Conservation (phyloP, 306 rosid species). For the Aeschynomene evenia region DNA sequence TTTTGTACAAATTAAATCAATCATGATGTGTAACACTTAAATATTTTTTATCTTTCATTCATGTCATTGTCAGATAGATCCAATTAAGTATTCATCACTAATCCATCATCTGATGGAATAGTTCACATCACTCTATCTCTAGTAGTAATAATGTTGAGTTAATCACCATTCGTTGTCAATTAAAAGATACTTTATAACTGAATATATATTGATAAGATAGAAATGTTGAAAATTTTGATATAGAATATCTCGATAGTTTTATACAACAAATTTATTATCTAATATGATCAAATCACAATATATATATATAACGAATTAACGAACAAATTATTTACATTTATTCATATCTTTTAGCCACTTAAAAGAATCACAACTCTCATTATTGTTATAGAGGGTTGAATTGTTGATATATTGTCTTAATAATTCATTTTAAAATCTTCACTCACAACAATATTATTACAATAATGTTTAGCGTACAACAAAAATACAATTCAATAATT, state of each 20-base stretch:
- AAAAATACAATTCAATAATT: no score
- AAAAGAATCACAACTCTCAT: no score
- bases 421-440: no score
- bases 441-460: no score
- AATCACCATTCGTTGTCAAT: constrained; percentile 3
- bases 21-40: constrained; percentile 2
- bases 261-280: not conserved
- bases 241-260: not conserved
- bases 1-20: not conserved
- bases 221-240: not conserved
- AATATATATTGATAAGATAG: not conserved
- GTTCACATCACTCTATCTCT: constrained; percentile 17
- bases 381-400: no score
- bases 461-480: no score
- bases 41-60: constrained; percentile 15
- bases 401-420: no score
- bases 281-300: not conserved
- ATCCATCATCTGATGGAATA: constrained; percentile 14
- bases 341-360: no score
- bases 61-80: constrained; percentile 23
- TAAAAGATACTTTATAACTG: constrained; percentile 9
- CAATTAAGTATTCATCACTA: no score
- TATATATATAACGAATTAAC: no score
- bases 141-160: not conserved
- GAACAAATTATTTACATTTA: no score